Base-by-base conservation (phyloP, 208 protist species). In the Pavlovales sp. region DNA sequence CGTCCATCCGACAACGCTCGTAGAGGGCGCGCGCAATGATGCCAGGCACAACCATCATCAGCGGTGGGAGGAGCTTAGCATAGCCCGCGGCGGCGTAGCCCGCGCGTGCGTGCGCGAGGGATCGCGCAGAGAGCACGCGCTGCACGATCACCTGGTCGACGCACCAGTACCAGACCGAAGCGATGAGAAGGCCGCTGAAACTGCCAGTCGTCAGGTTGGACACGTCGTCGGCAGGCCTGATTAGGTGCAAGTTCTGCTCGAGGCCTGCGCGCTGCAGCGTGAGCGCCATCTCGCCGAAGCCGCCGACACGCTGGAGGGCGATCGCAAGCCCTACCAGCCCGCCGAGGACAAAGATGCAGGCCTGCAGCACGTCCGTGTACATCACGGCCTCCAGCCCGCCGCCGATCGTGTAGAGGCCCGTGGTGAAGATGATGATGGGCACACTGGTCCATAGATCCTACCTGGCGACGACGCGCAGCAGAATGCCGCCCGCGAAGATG, bases 1-100 rank as follows among this genome's bases (percentile, higher is more conserved):
- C 57, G 14, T 8, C 26, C 57, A 71, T 71, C 18, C 57, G 57
- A 28, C 57, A 71, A 28, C 57, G 57, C 57, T 71, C 20, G 57
- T 11, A 86, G 47, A 14, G 8, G 7, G 11, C 77, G 42, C 82
- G 44, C n/a, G 77, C 87, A 0, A 47, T 41, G 38, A 89, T 79
- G 8, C 87, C 87, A 0, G 87, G 87, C 75, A 89, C 10, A 0
- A 89, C 87, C 42, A 89, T 79, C 26, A 89, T 71, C n/a, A 89
- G 84, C 28, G 81, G 30, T 20, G 86, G 86, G 38, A 66, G 10
- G 20, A 88, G 38, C 47, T 88, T 87, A 2, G 42, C 30, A 26
- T 75, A 87, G 11, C 41, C 87, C 0, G 76, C 37, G 36, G 75
- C 11, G 40, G 84, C 7, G 75, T 18, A 47, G 41, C 37, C 75